Evolutionary conservation across 163 green algal genomes (phyloP).

Genomic region (Volvox carteri): DNA sequence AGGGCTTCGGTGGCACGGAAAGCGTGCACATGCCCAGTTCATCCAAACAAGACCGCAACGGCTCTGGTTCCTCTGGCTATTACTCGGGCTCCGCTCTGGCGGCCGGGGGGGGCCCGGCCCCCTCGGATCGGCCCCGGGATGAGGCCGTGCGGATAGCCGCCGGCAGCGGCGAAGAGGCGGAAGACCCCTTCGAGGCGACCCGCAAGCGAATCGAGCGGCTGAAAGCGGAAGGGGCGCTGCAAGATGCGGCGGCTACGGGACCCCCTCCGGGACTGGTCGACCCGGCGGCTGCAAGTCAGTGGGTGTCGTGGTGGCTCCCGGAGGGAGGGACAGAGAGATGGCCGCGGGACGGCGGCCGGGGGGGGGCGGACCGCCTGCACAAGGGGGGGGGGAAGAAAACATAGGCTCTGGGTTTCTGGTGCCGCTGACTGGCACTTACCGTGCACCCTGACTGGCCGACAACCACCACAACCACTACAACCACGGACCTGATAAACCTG

Average conservation of each 20-base stretch:
- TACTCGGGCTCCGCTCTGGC: too few relatives aligned
- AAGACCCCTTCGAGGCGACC: constrained; percentile 84
- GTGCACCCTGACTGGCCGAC: too few relatives aligned
- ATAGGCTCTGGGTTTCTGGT: too few relatives aligned
- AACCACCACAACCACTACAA: too few relatives aligned
- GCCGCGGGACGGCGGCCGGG: too few relatives aligned
- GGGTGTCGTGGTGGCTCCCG: too few relatives aligned
- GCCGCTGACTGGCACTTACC: too few relatives aligned
- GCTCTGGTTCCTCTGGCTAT: not conserved
- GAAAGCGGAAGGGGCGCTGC: constrained; percentile 67
- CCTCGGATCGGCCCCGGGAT: too few relatives aligned
- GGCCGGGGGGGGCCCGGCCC: too few relatives aligned
- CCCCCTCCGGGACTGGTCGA: not conserved
- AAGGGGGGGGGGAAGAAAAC: too few relatives aligned
- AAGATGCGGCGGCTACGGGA: constrained; percentile 20
- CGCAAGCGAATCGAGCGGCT: constrained; percentile 85
- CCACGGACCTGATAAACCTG: too few relatives aligned
- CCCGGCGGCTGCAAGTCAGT: not conserved
- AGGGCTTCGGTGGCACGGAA: constrained; percentile 24
- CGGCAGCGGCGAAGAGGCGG: constrained; percentile 33
- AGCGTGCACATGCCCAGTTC: constrained; percentile 25
- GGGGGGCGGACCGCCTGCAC: too few relatives aligned
- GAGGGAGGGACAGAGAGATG: not conserved
- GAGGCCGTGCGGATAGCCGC: constrained; percentile 6
- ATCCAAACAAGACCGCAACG: not conserved